Evolutionary conservation across 2,329 filamentous ascomycete genomes (phyloP).

Genomic region (Coleophoma eucalyptorum): DNA sequence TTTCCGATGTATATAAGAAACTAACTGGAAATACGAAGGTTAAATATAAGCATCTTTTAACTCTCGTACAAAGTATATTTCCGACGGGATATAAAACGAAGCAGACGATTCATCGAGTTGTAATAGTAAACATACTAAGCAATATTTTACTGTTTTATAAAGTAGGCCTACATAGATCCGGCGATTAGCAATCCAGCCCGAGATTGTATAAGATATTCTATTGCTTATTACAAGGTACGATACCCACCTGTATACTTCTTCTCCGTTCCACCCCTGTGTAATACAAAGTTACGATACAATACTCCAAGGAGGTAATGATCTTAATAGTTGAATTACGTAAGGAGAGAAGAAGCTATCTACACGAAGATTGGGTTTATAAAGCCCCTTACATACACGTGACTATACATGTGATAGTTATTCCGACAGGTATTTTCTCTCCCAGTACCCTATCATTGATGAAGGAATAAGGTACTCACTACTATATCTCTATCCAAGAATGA

Average conservation of each 20-base stretch:
- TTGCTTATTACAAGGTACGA: conserved; percentile 21
- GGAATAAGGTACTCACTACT: too few species aligned
- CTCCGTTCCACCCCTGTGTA: conserved; percentile 9
- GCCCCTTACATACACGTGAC: too few species aligned
- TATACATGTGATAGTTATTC: too few species aligned
- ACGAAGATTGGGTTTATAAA: too few species aligned
- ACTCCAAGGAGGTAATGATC: too few species aligned
- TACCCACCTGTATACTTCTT: conserved; percentile 15
- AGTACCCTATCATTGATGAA: too few species aligned
- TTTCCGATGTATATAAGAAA: conserved; percentile 21
- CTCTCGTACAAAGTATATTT: conserved; percentile 22
- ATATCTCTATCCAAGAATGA: too few species aligned
- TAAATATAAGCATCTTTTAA: conserved; percentile 27
- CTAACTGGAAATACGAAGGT: conserved; percentile 24
- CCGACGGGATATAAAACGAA: conserved; percentile 2
- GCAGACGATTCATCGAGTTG: conserved; percentile 14
- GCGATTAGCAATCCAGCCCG: conserved; percentile 24
- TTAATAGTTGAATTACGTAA: too few species aligned
- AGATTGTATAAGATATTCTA: conserved; percentile 24
- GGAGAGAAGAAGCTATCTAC: too few species aligned
- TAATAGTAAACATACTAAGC: conserved; percentile 15
- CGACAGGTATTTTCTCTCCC: too few species aligned
- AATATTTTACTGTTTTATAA: conserved; percentile 18
- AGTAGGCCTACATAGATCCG: conserved; percentile 25
- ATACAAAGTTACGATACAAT: too few species aligned